A percentile compares a stretch with the other conserved stretches of the same genome.
phyloP scores from a whole-genome alignment of 2,329 filamentous ascomycete genomes.

The Sporothrix brasiliensis region DNA sequence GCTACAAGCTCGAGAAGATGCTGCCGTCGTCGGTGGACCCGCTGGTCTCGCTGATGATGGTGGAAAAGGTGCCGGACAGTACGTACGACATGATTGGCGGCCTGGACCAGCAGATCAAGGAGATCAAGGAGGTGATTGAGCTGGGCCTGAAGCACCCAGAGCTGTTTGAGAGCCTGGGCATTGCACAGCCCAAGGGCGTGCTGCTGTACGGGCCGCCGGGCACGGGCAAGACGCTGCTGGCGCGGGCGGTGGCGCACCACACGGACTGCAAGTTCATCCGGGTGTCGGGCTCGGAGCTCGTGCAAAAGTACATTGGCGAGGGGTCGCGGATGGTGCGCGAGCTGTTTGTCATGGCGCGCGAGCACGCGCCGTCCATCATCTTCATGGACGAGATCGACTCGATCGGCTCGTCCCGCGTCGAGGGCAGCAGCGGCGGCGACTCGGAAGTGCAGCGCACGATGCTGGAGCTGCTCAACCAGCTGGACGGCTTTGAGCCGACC shows the following conservation, averaged over 20 bases:
- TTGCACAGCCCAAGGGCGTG: slow-evolving; percentile 97
- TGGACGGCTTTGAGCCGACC: slow-evolving; percentile 97
- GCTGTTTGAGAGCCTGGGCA: slow-evolving; percentile 97
- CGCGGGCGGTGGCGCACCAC: slow-evolving; percentile 94
- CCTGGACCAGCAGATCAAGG: slow-evolving; percentile 98
- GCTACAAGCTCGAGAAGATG: slow-evolving; percentile 98
- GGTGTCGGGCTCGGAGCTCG: slow-evolving; percentile 91
- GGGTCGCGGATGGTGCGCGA: slow-evolving; percentile 98
- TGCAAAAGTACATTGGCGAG: slow-evolving; percentile 99
- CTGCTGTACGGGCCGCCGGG: slow-evolving; percentile 94
- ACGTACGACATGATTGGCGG: slow-evolving; percentile 99
- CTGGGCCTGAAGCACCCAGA: slow-evolving; percentile 97
- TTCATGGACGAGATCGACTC: slow-evolving; percentile 99
- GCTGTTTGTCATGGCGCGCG: slow-evolving; percentile 97
- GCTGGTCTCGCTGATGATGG: slow-evolving; percentile 99
- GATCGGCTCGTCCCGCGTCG: slow-evolving; percentile 94
- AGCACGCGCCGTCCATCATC: slow-evolving; percentile 97
- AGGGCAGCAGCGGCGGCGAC: slow-evolving; percentile 92
- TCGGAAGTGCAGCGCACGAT: slow-evolving; percentile 98
- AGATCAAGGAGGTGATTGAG: slow-evolving; percentile 99
- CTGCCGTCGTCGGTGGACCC: slow-evolving; percentile 97
- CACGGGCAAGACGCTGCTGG: slow-evolving; percentile 94
- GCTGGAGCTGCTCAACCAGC: slow-evolving; percentile 96
- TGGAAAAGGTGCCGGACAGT: slow-evolving; percentile 98
- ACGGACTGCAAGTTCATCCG: slow-evolving; percentile 99